Percentiles rank a stretch among this genome's conserved stretches.
These are phyloP conservation scores for Marchantia polymorpha DNA, from an alignment of 225 moss, liverwort and hornwort species.

Conservation along the genomic window DNA sequence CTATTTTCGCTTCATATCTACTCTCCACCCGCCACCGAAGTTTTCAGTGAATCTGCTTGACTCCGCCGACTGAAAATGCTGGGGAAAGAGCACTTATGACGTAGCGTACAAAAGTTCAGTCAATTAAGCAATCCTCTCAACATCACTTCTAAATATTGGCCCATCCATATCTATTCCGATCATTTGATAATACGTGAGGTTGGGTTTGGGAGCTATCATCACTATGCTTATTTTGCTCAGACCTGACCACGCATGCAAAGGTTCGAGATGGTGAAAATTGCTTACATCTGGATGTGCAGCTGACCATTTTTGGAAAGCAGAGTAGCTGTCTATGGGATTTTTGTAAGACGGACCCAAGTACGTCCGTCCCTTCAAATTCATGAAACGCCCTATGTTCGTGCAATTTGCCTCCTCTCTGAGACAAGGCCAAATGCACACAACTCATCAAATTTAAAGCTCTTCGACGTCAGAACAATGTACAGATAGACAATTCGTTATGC, in stretches of 20 bases:
- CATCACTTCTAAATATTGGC: not conserved
- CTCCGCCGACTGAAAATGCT: not conserved
- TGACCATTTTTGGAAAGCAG: slow-evolving; percentile 68
- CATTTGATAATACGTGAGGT: no score
- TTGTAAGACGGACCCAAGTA: slow-evolving; percentile 55
- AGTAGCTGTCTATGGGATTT: slow-evolving; percentile 68
- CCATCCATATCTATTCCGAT: not conserved
- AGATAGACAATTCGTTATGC: not conserved
- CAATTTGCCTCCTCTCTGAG: slow-evolving; percentile 51
- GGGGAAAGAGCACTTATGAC: not conserved
- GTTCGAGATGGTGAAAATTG: not conserved
- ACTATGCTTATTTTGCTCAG: no score
- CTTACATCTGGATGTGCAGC: slow-evolving; percentile 69
- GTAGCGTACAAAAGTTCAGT: not conserved
- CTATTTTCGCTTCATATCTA: not conserved
- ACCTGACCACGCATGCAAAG: no score
- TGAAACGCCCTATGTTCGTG: slow-evolving; percentile 65
- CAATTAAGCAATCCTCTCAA: not conserved
- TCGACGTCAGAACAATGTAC: not conserved
- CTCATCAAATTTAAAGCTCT: not conserved
- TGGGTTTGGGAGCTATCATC: no score
- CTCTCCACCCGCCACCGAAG: not conserved
- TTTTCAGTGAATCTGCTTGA: not conserved
- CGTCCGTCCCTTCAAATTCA: slow-evolving; percentile 50
- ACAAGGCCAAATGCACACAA: not conserved